Percentiles rank a stretch among this genome's conserved stretches.
phyloP scores from a whole-genome alignment of 352 stramenopile species.

The Saprolegnia diclina region DNA sequence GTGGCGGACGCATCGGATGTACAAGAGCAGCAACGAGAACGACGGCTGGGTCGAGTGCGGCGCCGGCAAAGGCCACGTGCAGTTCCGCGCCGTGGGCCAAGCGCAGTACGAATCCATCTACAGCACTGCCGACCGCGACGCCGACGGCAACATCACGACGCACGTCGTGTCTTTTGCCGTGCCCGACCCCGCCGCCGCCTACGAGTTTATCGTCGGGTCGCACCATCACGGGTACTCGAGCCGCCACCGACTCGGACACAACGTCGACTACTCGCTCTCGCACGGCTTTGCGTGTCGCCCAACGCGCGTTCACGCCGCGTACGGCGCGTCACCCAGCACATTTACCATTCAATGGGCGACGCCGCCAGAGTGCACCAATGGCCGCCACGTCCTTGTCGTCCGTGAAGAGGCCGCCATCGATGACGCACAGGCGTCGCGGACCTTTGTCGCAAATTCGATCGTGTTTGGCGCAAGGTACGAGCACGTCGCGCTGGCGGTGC shows the following conservation, averaged over 20 bases:
- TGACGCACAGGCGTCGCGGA: slow-evolving; percentile 30
- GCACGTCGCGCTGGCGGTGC: slow-evolving; percentile 59
- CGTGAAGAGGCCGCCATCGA: slow-evolving; percentile 53
- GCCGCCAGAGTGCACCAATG: slow-evolving; percentile 45
- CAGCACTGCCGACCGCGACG: slow-evolving; percentile 33
- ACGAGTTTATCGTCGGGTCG: slow-evolving; percentile 74
- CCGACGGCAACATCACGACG: slow-evolving; percentile 45
- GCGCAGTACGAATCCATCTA: slow-evolving; percentile 48
- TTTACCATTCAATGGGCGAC: slow-evolving; percentile 79
- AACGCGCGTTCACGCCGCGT: slow-evolving; percentile 80
- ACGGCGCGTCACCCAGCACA: slow-evolving; percentile 47
- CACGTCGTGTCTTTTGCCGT: slow-evolving; percentile 63
- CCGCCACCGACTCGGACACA: slow-evolving; percentile 51
- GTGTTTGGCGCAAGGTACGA: slow-evolving; percentile 36
- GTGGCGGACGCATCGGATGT: slow-evolving; percentile 65
- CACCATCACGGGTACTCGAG: slow-evolving; percentile 74
- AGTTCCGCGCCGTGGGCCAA: slow-evolving; percentile 61
- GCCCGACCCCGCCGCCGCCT: slow-evolving; percentile 28
- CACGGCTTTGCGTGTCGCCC: slow-evolving; percentile 52
- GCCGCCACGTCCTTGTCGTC: slow-evolving; percentile 41
- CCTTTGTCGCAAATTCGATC: background rate
- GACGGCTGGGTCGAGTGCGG: slow-evolving; percentile 28
- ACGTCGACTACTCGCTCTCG: slow-evolving; percentile 37
- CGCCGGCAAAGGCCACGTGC: slow-evolving; percentile 42
- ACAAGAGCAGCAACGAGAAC: slow-evolving; percentile 44